Base-by-base conservation (phyloP, 148 eudicot genomes). In the Gaultheria prostrata region DNA sequence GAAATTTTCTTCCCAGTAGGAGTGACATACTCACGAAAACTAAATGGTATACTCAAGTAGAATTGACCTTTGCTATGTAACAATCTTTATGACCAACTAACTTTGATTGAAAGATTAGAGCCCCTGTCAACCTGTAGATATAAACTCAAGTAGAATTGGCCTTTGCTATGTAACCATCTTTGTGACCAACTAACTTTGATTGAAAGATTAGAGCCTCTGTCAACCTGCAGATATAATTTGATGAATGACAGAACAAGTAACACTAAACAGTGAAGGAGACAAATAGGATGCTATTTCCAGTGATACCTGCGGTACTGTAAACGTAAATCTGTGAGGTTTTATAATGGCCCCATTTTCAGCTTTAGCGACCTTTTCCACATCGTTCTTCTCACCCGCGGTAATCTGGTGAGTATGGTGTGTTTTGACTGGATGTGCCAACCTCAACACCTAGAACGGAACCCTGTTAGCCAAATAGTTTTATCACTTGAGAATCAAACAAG, bases 361-460 rank as follows among this genome's bases (percentile, higher is more conserved):
- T 83, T 86, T 92, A 53, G 82, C 79, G 39, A 56, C 86, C 79
- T 88, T 92, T 2, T 81, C 88, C 76, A 39, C 70, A 39, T 82
- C 88, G 56, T 45, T 82, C 80, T 76, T 84, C 24, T 91, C 86
- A 84, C 88, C 94, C 50, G 82, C 20, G 35, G 86, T 78, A 83
- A 88, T 87, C 70, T 94, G 81, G 70, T 93, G 87, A 82, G 90
- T 88, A 73, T 26, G 61, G 85, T 90, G 93, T 83, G 91, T 90
- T 85, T 88, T 93, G n/a, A 82, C 92, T 88, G 57, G 91, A 90
- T 28, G 90, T 80, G 39, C 90, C 94, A 87, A 95, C 91, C 88
- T 95, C 94, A 81, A 95, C 89, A 93, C 99, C 95, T 92, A 94
- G 93, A 94, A 94, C 86, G 89, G 99, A 94, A 93, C 99, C 99